phyloP scores from a whole-genome alignment of 176 grass and related monocot species.

The Zoysia japonica region DNA sequence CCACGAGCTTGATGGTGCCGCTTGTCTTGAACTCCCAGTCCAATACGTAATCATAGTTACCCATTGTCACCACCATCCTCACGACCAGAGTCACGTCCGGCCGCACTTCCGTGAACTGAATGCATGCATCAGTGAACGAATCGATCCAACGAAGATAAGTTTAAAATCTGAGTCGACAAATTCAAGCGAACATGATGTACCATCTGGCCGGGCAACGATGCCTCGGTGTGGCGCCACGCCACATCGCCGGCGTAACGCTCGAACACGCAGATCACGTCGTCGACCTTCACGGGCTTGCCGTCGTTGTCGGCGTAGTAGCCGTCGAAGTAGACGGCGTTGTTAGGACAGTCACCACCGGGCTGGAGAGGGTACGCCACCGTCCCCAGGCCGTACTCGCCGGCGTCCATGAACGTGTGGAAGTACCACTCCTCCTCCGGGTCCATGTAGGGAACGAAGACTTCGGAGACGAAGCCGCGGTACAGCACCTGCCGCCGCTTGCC shows the following conservation, averaged over 20 bases:
- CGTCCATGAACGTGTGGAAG: not conserved
- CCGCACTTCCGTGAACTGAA: not conserved
- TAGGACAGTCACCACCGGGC: not conserved
- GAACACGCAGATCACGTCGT: not conserved
- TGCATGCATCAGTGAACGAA: too few species aligned
- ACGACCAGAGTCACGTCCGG: not conserved
- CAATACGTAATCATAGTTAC: not conserved
- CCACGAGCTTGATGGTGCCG: not conserved
- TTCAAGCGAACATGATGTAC: not conserved
- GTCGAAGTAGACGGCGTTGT: not conserved
- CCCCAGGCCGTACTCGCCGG: not conserved
- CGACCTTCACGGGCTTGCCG: not conserved
- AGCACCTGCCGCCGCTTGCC: not conserved
- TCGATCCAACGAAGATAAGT: not conserved
- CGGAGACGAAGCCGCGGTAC: not conserved
- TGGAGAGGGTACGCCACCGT: not conserved
- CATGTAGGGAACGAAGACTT: not conserved
- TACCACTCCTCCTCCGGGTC: not conserved
- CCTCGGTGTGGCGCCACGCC: not conserved
- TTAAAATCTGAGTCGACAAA: too few species aligned
- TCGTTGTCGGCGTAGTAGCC: not conserved
- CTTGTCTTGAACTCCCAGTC: not conserved
- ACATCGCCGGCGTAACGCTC: not conserved
- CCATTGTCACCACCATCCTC: not conserved
- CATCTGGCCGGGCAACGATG: not conserved